Conservation (phyloP, 2,329 filamentous ascomycete genomes). For the Penicillium concentricum region DNA sequence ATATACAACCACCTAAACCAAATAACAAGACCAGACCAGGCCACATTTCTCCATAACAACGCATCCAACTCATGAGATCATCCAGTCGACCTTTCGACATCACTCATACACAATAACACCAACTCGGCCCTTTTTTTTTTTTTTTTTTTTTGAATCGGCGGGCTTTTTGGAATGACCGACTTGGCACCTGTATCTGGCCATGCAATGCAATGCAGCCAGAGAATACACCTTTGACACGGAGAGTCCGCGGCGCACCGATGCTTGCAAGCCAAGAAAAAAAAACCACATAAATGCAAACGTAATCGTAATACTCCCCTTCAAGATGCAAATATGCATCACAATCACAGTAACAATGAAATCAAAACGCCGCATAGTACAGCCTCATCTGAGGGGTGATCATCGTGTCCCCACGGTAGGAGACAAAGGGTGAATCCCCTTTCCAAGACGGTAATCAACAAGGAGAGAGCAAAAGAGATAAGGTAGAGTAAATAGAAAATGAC, state of each 20-base stretch:
- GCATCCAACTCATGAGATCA: constrained; percentile 2
- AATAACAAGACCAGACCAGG: neutral
- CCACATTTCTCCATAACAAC: neutral
- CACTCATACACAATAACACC: neutral
- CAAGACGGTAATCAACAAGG: constrained; percentile 1
- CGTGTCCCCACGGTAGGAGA: constrained; percentile 8
- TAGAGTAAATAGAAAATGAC: constrained; percentile 5
- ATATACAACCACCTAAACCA: neutral
- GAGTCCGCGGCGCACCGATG: neutral
- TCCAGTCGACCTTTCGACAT: neutral
- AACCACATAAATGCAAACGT: constrained; percentile 1
- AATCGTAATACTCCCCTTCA: neutral
- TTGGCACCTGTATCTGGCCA: neutral
- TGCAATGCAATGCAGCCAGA: neutral
- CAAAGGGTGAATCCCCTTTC: constrained; percentile 1
- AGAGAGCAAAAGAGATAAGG: neutral
- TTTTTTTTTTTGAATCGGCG: neutral
- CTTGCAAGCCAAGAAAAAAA: constrained; percentile 5
- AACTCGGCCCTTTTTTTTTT: neutral
- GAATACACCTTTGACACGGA: neutral
- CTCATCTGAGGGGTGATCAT: constrained; percentile 12
- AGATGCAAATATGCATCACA: constrained; percentile 17
- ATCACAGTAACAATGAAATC: constrained; percentile 2
- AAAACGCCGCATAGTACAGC: constrained; percentile 23
- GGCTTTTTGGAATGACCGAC: neutral